These are phyloP conservation scores for Lachancea nothofagi DNA, from an alignment of 805 yeast species.

Conservation along the genomic window DNA sequence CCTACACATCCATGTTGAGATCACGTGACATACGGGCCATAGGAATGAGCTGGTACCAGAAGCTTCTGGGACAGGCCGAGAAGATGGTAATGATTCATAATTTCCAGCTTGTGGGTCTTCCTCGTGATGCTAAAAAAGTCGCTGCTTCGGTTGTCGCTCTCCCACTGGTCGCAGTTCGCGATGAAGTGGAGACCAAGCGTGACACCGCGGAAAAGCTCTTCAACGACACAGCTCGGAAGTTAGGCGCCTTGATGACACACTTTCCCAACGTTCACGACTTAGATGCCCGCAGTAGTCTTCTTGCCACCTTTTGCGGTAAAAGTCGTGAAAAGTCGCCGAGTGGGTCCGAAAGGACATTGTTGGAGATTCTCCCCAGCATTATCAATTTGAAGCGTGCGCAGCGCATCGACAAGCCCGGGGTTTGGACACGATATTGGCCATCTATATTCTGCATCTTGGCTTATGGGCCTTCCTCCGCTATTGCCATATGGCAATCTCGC, in stretches of 20 bases:
- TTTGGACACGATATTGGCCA: constrained; percentile 63
- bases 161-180: constrained; percentile 20
- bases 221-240: constrained; percentile 13
- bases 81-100: constrained; percentile 17
- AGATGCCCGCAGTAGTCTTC: background rate
- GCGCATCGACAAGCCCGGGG: constrained; percentile 35
- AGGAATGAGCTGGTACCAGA: constrained; percentile 3
- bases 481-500: constrained; percentile 45
- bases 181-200: constrained; percentile 15
- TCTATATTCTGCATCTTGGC: constrained; percentile 35
- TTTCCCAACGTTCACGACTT: constrained; percentile 12
- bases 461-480: constrained; percentile 50
- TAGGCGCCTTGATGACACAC: constrained; percentile 19
- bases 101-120: constrained; percentile 18
- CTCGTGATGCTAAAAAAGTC: constrained; percentile 14
- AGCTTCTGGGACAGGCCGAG: constrained; percentile 12
- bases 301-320: constrained; percentile 3
- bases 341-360: constrained; percentile 6
- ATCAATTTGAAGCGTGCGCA: constrained; percentile 7
- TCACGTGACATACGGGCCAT: background rate
- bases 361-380: constrained; percentile 4
- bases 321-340: constrained; percentile 7
- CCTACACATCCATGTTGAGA: background rate
- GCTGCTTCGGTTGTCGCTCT: constrained; percentile 11
- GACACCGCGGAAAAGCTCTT: constrained; percentile 7